These are phyloP conservation scores for Friedmanniomyces simplex DNA, from an alignment of 495 filamentous ascomycete genomes.

Conservation along the genomic window DNA sequence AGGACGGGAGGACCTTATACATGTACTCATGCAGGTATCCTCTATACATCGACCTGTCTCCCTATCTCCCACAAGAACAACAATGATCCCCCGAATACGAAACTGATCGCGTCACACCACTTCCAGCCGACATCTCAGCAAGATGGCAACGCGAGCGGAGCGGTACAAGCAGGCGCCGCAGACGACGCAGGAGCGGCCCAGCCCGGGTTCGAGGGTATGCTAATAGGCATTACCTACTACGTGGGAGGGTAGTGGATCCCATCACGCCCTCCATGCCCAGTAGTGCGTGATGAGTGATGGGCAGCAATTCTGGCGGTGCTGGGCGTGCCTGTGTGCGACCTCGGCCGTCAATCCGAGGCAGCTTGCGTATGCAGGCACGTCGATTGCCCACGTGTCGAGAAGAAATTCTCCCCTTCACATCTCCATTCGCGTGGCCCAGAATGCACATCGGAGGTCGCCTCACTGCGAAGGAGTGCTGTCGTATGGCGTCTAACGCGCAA, in stretches of 20 bases:
- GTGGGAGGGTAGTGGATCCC: too few species aligned
- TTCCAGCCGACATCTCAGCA: slow-evolving; percentile 5
- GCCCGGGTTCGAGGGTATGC: too few species aligned
- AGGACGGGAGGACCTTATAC: too few species aligned
- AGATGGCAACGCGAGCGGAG: slow-evolving; percentile 43
- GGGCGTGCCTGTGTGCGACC: too few species aligned
- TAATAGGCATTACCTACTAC: too few species aligned
- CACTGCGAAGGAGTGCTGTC: neutral
- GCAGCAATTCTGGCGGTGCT: too few species aligned
- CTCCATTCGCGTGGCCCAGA: neutral
- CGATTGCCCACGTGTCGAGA: neutral
- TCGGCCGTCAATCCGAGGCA: neutral
- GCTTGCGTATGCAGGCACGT: neutral
- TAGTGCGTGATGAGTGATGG: too few species aligned
- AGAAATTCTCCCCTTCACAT: neutral
- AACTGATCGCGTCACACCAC: slow-evolving; percentile 2
- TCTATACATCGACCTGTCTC: neutral
- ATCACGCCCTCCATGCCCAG: too few species aligned
- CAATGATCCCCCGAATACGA: slow-evolving; percentile 21
- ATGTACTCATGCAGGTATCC: neutral
- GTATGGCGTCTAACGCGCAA: neutral
- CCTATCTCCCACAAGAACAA: neutral
- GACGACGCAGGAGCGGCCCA: slow-evolving; percentile 61
- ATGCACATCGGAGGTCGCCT: neutral
- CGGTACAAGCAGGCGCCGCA: slow-evolving; percentile 40